phyloP scores from a whole-genome alignment of 2,329 filamentous ascomycete genomes.

The Grosmannia huntii region DNA sequence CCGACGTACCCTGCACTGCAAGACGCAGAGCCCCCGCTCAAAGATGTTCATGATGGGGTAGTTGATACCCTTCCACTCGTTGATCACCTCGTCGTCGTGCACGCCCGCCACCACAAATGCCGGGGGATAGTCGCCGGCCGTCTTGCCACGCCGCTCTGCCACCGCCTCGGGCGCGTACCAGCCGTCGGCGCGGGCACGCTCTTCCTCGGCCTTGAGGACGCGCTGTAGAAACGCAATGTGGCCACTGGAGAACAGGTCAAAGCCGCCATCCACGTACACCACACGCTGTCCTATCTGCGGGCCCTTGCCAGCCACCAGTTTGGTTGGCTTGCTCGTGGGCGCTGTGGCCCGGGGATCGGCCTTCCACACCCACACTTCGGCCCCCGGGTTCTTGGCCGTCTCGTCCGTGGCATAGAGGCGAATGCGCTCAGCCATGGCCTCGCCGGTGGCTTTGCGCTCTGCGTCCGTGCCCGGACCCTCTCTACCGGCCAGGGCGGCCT shows the following conservation, averaged over 20 bases:
- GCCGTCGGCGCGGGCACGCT: slow-evolving; percentile 50
- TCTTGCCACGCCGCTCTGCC: slow-evolving; percentile 46
- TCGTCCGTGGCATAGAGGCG: slow-evolving; percentile 79
- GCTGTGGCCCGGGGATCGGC: slow-evolving; percentile 36
- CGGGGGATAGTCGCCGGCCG: slow-evolving; percentile 61
- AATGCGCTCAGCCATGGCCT: slow-evolving; percentile 65
- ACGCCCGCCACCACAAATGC: slow-evolving; percentile 86
- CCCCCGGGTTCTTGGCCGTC: slow-evolving; percentile 63
- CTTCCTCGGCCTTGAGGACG: slow-evolving; percentile 62
- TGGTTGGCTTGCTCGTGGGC: slow-evolving; percentile 44
- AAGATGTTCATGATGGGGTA: slow-evolving; percentile 99
- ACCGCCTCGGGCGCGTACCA: slow-evolving; percentile 61
- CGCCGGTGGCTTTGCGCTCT: slow-evolving; percentile 51
- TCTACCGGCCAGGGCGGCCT: slow-evolving; percentile 51
- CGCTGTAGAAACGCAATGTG: slow-evolving; percentile 88
- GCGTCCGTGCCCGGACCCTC: slow-evolving; percentile 58
- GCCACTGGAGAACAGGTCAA: slow-evolving; percentile 90
- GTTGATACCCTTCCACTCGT: slow-evolving; percentile 92
- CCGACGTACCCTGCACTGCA: slow-evolving; percentile 71
- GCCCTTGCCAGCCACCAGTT: slow-evolving; percentile 57
- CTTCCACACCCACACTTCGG: slow-evolving; percentile 77
- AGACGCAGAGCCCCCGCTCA: slow-evolving; percentile 85
- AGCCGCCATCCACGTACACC: slow-evolving; percentile 92
- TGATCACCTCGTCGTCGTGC: slow-evolving; percentile 91
- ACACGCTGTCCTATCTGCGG: slow-evolving; percentile 69